Evolutionary conservation across 164 flowering plant species (phyloP), one percentile per base, ranked within the genome.

Genomic region (Malania oleifera): DNA sequence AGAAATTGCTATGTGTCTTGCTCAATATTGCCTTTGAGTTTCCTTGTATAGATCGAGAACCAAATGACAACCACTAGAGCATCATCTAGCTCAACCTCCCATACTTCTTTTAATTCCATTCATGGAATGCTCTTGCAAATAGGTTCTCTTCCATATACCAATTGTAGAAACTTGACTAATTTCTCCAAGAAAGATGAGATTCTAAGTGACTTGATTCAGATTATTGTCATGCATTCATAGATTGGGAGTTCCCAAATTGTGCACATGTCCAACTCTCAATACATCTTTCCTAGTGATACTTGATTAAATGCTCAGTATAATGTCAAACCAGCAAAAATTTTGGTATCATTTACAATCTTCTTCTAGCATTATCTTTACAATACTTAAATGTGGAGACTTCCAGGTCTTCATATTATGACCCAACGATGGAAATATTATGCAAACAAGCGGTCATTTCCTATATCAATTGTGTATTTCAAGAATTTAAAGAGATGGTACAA

Each of bases 61-160:
- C 71, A 64, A 31, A 47, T 44, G 10, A 56, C 41, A 41, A 57
- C 15, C 5, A 26, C 38, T 61, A 25, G 61, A 35, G 34, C 14
- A 48, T 64, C 61, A 15, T 56, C 63, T 27, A 49, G 54, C 35
- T 62, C 56, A 35, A 35, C 66, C 28, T 28, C 18, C 7, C 7
- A 15, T 47, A 28, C 57, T 64, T 77, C 89, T 12, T 86, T 60
- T 23, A 95, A 95, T 67, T 79, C 80, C 39, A 69, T 91, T 56
- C 99, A 95, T 77, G 99, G 99, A 59, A 74, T 74, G 54, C 74
- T 95, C 11, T 72, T 89, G 79, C 96, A 88, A 77, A 69, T 95
- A 28, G 49, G 72, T 61, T 74, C 85, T 37, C 96, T 95, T 59
- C 64, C 91, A 44, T 83, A 95, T 68, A 68, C 64, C 44, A 95